These are phyloP conservation scores for Vicia villosa DNA, from an alignment of 306 rosid species.

Conservation along the genomic window DNA sequence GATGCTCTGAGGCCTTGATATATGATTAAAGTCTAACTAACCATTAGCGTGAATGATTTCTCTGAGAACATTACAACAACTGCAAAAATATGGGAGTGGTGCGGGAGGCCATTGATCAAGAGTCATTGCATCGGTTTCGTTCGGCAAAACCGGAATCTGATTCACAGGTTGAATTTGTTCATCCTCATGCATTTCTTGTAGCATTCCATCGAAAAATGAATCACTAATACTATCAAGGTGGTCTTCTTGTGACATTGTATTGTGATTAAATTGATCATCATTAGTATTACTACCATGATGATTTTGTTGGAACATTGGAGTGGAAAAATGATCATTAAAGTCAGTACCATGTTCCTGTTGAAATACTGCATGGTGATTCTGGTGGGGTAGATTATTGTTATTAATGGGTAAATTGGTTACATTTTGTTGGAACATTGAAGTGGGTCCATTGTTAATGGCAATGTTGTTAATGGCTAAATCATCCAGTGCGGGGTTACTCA, in stretches of 20 bases:
- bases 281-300: too few species aligned
- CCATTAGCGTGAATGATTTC: slow-evolving; percentile 64
- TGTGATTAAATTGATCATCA: too few species aligned
- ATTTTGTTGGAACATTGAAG: too few species aligned
- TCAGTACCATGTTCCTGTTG: too few species aligned
- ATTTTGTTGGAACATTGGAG: too few species aligned
- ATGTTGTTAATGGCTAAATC: slow-evolving; percentile 1
- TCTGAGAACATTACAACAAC: slow-evolving; percentile 69
- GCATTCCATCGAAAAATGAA: neutral
- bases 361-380: too few species aligned
- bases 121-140: neutral
- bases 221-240: neutral
- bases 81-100: slow-evolving; percentile 50
- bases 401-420: too few species aligned
- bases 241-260: too few species aligned
- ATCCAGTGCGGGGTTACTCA: slow-evolving; percentile 27
- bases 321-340: too few species aligned
- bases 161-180: neutral
- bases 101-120: slow-evolving; percentile 41
- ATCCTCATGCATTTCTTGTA: neutral
- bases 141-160: neutral
- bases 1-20: too few species aligned
- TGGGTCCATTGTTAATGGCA: neutral
- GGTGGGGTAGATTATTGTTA: too few species aligned
- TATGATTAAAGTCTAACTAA: neutral